A percentile compares a stretch with the other conserved stretches of the same genome.
Conservation (phyloP, 139 green algal genomes). For the Ulvella scutata region DNA sequence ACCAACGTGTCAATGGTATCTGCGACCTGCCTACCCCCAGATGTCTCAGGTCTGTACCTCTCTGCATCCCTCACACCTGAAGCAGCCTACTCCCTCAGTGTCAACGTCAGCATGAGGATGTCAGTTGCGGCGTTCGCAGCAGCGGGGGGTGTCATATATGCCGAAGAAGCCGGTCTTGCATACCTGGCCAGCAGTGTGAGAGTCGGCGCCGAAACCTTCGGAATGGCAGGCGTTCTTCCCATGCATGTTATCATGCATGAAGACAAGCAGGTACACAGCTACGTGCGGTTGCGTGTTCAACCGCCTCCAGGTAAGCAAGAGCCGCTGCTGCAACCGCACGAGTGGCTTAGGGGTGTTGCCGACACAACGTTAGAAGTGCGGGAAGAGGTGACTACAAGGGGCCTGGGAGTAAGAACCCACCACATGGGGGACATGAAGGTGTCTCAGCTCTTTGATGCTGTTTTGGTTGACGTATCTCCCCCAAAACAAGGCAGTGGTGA, state of each 20-base stretch:
- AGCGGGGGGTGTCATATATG: slow-evolving; percentile 75
- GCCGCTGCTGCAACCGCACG: background rate
- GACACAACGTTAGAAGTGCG: background rate
- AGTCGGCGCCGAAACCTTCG: background rate
- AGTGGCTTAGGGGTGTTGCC: background rate
- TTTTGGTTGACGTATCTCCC: background rate
- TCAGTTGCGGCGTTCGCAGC: slow-evolving; percentile 59
- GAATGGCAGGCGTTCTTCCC: slow-evolving; percentile 1
- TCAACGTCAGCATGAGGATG: slow-evolving; percentile 41
- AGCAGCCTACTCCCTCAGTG: slow-evolving; percentile 44
- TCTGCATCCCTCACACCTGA: slow-evolving; percentile 63
- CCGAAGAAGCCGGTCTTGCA: slow-evolving; percentile 74
- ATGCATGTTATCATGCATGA: slow-evolving; percentile 5
- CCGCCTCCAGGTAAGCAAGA: background rate
- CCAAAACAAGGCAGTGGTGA: background rate
- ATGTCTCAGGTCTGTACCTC: slow-evolving; percentile 65
- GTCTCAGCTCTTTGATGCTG: slow-evolving; percentile 1
- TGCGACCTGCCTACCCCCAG: slow-evolving; percentile 32
- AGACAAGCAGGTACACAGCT: background rate
- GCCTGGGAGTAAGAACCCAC: background rate
- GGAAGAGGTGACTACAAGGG: background rate
- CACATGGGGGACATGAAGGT: background rate
- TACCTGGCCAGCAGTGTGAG: slow-evolving; percentile 58
- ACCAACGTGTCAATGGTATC: background rate
- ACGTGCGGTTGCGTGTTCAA: background rate